A percentile compares a stretch with the other conserved stretches of the same genome.
These are phyloP conservation scores for Calonectria hawksworthii DNA, from an alignment of 2,329 filamentous ascomycete genomes.

Conservation along the genomic window DNA sequence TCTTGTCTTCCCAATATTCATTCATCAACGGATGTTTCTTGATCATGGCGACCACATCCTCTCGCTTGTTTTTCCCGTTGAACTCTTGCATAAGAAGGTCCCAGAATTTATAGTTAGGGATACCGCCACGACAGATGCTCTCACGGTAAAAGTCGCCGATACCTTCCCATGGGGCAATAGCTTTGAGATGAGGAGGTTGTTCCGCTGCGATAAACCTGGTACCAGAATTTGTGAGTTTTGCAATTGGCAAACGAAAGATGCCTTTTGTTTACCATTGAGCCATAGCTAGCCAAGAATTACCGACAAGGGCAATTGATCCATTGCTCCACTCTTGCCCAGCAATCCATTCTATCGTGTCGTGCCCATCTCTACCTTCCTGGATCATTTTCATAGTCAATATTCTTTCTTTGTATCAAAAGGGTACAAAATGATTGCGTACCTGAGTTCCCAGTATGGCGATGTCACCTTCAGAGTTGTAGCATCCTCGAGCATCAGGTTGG, in stretches of 20 bases:
- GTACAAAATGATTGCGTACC: not conserved
- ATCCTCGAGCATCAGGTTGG: not conserved
- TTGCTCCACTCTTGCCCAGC: constrained; percentile 1
- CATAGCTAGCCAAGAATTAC: not conserved
- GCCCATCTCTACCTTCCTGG: constrained; percentile 8
- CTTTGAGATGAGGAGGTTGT: constrained; percentile 19
- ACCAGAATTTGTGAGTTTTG: not conserved
- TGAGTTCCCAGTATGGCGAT: constrained; percentile 9
- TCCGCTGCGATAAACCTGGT: constrained; percentile 12
- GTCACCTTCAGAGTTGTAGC: not conserved
- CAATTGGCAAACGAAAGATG: not conserved
- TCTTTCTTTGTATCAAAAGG: not conserved
- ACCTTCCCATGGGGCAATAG: constrained; percentile 23
- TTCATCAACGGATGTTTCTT: not conserved
- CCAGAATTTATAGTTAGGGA: not conserved
- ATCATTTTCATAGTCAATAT: not conserved
- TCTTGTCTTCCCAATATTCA: not conserved
- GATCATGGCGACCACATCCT: not conserved
- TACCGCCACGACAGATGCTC: not conserved
- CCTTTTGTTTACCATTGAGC: not conserved
- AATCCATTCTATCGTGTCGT: constrained; percentile 4
- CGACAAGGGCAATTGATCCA: not conserved
- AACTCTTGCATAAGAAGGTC: not conserved
- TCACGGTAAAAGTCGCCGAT: constrained; percentile 24
- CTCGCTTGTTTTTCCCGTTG: not conserved